These are phyloP conservation scores for Amaranthus tricolor DNA, from an alignment of 179 eudicot genomes.

Conservation along the genomic window DNA sequence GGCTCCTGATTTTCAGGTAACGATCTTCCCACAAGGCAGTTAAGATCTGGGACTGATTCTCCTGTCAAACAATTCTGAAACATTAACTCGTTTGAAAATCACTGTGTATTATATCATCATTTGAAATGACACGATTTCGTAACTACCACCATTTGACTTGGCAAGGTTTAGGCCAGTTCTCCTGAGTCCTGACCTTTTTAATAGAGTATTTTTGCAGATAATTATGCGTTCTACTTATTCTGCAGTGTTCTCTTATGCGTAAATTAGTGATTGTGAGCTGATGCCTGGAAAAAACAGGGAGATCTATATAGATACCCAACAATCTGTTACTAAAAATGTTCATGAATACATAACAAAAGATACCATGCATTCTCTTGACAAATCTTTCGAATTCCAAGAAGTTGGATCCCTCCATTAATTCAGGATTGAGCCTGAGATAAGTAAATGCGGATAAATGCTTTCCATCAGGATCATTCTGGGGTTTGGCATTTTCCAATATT, in stretches of 20 bases:
- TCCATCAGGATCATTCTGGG: conserved; percentile 74
- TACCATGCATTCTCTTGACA: conserved; percentile 94
- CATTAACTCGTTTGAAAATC: neutral
- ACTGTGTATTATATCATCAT: neutral
- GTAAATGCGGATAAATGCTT: conserved; percentile 86
- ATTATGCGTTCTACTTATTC: no score
- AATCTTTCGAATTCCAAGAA: conserved; percentile 70
- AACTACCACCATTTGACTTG: no score
- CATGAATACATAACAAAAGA: neutral
- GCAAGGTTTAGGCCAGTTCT: no score
- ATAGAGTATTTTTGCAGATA: no score
- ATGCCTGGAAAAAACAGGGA: neutral
- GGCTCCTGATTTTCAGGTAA: conserved; percentile 1
- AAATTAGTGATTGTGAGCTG: no score
- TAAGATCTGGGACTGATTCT: conserved; percentile 9
- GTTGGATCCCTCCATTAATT: conserved; percentile 57
- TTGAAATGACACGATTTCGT: no score
- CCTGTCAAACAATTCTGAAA: neutral
- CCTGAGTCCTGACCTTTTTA: no score
- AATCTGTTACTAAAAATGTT: neutral
- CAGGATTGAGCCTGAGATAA: conserved; percentile 71
- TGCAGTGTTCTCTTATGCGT: no score
- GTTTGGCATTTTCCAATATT: conserved; percentile 81
- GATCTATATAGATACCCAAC: neutral
- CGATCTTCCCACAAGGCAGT: neutral